Percentiles rank a stretch among this genome's conserved stretches.
These are phyloP conservation scores for Yamadazyma diddensiae DNA, from an alignment of 1,139 yeast genomes.

Conservation along the genomic window DNA sequence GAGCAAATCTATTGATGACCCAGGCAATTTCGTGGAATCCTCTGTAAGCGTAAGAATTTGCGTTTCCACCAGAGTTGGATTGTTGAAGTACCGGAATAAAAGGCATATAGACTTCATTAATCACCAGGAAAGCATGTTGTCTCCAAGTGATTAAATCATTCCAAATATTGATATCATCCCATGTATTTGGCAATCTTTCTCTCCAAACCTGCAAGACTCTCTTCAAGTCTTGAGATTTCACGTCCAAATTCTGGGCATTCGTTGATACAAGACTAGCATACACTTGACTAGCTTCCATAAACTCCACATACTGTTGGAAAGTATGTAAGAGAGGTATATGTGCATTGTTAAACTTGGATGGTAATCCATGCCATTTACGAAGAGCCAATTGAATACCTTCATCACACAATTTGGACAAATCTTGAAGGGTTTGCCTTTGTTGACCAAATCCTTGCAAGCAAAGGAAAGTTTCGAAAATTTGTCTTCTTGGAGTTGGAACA, in stretches of 20 bases:
- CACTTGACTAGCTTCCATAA: conserved; percentile 95
- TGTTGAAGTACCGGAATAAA: conserved; percentile 84
- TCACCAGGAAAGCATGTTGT: conserved; percentile 97
- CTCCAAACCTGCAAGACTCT: conserved; percentile 97
- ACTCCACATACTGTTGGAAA: conserved; percentile 96
- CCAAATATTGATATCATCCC: conserved; percentile 99
- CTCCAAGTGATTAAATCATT: conserved; percentile 98
- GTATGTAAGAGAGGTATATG: conserved; percentile 90
- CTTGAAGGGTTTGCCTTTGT: conserved; percentile 77
- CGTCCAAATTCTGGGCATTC: conserved; percentile 86
- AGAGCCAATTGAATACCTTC: conserved; percentile 94
- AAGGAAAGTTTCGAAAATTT: conserved; percentile 89
- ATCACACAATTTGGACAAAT: conserved; percentile 82
- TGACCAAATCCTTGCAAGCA: conserved; percentile 93
- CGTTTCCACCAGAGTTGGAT: conserved; percentile 65
- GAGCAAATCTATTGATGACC: conserved; percentile 98
- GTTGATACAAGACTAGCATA: conserved; percentile 87
- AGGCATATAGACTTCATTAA: conserved; percentile 91
- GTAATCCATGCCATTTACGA: conserved; percentile 91
- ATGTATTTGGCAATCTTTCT: conserved; percentile 89
- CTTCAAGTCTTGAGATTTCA: conserved; percentile 89
- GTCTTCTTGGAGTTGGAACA: conserved; percentile 96
- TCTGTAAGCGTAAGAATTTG: conserved; percentile 89
- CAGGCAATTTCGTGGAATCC: conserved; percentile 99
- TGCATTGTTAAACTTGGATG: conserved; percentile 74